Evolutionary conservation across 805 yeast species (phyloP), one percentile per base, ranked within the genome.

Genomic region (Cyberlindnera xishuangbannaensis): DNA sequence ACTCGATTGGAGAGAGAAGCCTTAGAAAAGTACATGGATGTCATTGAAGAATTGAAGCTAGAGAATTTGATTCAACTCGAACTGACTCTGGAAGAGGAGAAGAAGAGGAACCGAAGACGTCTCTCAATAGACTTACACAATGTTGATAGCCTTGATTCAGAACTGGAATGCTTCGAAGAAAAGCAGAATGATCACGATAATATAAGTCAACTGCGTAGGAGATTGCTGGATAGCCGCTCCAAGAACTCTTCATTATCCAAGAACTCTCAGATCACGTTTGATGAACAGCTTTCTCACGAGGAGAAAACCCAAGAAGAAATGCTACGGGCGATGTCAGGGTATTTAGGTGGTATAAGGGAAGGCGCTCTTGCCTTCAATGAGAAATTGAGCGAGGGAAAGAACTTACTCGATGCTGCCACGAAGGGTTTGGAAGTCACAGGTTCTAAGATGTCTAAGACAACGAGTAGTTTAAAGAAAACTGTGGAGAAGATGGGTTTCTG

Each of bases 321-420:
- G 12, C 39, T 65, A 3, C 50, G 58, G 18, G 65, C 61, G 36
- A 62, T 65, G 64, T 48, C 56, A 2, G 59, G 55, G 25, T 50
- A 62, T n/a, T 56, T 63, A 1, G 46, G 51, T 7, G 57, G 59
- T 13, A 44, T 65, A 23, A 63, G 51, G 41, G 57, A 56, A 18
- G 67, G 65, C 27, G 67, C 69, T 0, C 48, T 56, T 24, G 66
- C 64, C 3, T 65, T 65, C 37, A 61, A 61, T 38, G 53, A 51
- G 28, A 65, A 64, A 15, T 39, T 65, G 25, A 55, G 58, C 14
- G 59, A 62, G 30, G 69, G 63, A 37, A 45, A 55, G 25, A 61
- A 57, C 27, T 58, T 61, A 1, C 27, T 65, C 9, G 54, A 57
- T 15, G 68, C 69, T 5, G 67, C 69, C 2, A 68, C 63, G 36